These are phyloP conservation scores for Stereum hirsutum DNA, from an alignment of 1,284 basidiomycete genomes.

Conservation along the genomic window DNA sequence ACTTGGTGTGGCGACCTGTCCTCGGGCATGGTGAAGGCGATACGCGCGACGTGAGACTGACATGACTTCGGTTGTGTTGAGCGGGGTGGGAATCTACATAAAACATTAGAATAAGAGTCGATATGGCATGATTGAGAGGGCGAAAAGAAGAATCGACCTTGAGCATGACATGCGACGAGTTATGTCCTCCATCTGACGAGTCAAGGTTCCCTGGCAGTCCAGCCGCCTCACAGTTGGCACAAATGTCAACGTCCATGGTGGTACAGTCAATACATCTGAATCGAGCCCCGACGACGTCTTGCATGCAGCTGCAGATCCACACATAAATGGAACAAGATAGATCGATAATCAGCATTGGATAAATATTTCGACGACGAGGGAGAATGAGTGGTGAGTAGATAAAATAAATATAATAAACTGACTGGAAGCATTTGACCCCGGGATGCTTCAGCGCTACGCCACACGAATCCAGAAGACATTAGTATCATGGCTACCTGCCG, in stretches of 20 bases:
- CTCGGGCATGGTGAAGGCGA: constrained; percentile 67
- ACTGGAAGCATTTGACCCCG: constrained; percentile 74
- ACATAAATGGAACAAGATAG: no score
- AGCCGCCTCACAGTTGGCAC: constrained; percentile 81
- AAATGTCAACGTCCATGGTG: constrained; percentile 64
- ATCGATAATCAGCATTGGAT: no score
- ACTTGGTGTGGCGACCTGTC: constrained; percentile 50
- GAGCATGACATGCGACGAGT: constrained; percentile 84
- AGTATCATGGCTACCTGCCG: no score
- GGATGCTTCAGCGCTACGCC: constrained; percentile 59
- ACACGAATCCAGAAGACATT: no score
- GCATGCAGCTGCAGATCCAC: constrained; percentile 69
- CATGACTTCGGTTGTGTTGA: constrained; percentile 66
- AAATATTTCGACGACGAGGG: no score
- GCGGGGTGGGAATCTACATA: constrained; percentile 72
- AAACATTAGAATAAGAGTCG: background rate
- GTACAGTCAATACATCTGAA: constrained; percentile 86
- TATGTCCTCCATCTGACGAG: constrained; percentile 65
- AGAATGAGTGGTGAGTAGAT: background rate
- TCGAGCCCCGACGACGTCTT: constrained; percentile 81
- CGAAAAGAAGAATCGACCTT: constrained; percentile 46
- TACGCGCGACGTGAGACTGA: constrained; percentile 66
- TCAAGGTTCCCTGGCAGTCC: constrained; percentile 76
- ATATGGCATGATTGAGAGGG: constrained; percentile 2
- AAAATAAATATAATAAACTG: constrained; percentile 22